Conservation (phyloP, 208 protist genomes). For the Leishmania mexicana region DNA sequence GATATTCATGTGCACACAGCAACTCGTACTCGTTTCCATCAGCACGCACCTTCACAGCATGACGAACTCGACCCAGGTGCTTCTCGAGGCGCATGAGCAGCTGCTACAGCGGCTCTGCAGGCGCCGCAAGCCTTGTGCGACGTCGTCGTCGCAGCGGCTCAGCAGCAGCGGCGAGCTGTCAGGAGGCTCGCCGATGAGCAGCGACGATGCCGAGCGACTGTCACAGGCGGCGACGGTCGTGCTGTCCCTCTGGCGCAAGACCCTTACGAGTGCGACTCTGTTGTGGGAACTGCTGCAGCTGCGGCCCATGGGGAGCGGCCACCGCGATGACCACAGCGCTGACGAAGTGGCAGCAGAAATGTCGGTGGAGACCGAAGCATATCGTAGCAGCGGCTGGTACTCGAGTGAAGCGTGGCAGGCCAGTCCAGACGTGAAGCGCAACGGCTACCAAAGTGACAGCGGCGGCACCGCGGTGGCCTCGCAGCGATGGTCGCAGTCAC, state of each 20-base stretch:
- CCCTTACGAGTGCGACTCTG: constrained; percentile 20
- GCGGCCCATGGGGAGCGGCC: neutral
- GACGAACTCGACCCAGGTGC: constrained; percentile 20
- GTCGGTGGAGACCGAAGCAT: neutral
- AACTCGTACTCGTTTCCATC: constrained; percentile 25
- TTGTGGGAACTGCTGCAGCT: constrained; percentile 33
- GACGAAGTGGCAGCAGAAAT: neutral
- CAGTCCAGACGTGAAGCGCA: neutral
- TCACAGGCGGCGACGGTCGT: constrained; percentile 26
- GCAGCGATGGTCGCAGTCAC: neutral
- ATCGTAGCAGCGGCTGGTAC: neutral
- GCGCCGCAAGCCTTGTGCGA: neutral
- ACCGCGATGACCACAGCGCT: neutral
- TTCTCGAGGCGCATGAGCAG: constrained; percentile 29
- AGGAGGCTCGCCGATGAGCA: neutral
- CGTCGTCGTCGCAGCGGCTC: constrained; percentile 7
- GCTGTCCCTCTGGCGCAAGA: constrained; percentile 37
- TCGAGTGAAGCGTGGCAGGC: neutral
- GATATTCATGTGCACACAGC: constrained; percentile 32
- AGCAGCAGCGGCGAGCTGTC: neutral
- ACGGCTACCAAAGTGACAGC: constrained; percentile 2
- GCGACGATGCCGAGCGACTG: constrained; percentile 24
- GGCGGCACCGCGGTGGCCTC: neutral
- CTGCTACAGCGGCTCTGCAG: constrained; percentile 27
- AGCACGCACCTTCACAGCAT: constrained; percentile 23